A percentile compares a stretch with the other conserved stretches of the same genome.
Evolutionary conservation across 352 stramenopile species (phyloP).

Genomic region (Plasmopara muralis): DNA sequence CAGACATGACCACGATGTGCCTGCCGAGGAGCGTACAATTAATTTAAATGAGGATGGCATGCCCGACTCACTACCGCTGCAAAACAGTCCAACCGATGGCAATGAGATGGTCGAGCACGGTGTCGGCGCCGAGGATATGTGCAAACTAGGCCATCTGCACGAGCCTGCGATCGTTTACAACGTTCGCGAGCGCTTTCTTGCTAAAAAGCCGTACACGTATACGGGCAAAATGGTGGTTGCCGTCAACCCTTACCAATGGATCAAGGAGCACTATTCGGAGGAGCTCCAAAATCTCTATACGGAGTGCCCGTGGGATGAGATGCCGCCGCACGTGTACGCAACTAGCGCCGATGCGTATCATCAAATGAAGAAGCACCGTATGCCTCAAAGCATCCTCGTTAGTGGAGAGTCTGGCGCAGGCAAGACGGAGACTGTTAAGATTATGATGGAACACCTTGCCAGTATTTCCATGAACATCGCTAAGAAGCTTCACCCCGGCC

Average conservation of each 20-base stretch:
- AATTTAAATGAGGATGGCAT: conserved; percentile 69
- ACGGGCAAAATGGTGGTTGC: conserved; percentile 96
- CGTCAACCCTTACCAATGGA: conserved; percentile 94
- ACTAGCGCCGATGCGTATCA: conserved; percentile 80
- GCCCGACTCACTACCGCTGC: conserved; percentile 67
- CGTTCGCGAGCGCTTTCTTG: conserved; percentile 77
- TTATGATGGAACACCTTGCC: conserved; percentile 94
- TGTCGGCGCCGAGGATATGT: conserved; percentile 79
- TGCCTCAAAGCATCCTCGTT: conserved; percentile 87
- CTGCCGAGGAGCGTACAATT: conserved; percentile 45
- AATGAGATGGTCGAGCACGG: conserved; percentile 19
- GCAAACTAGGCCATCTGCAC: conserved; percentile 79
- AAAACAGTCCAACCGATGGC: conserved; percentile 36
- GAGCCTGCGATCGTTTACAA: conserved; percentile 92
- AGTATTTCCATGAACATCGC: conserved; percentile 70
- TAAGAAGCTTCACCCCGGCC: conserved; percentile 52
- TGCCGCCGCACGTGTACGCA: conserved; percentile 88
- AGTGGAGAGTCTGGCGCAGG: conserved; percentile 91
- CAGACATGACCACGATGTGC: conserved; percentile 13
- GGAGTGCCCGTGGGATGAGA: conserved; percentile 43
- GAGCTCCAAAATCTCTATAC: conserved; percentile 69
- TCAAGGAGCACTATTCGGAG: conserved; percentile 82
- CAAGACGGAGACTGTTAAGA: conserved; percentile 95
- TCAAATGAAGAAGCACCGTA: conserved; percentile 68
- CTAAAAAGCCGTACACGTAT: conserved; percentile 92